Evolutionary conservation across 371 early-diverging fungal genomes (phyloP).

Genomic region (Polyrhizophydium stewartii): DNA sequence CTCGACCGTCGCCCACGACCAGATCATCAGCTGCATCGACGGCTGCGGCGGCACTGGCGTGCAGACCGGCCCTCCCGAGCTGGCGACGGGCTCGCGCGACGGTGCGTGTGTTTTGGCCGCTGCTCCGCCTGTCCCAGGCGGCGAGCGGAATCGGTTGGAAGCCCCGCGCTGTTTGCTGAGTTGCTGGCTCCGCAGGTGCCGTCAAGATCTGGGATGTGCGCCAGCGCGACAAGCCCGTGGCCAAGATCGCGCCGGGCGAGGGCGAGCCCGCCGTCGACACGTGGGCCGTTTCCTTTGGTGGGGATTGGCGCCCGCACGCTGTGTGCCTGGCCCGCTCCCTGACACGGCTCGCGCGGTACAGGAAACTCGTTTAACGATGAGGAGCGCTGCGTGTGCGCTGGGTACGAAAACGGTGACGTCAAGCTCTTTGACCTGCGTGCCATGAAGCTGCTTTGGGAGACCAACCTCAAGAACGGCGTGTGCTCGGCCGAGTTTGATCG

Average conservation of each 20-base stretch:
- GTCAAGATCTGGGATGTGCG: slow-evolving; percentile 82
- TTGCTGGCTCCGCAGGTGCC: slow-evolving; percentile 29
- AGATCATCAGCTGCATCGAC: slow-evolving; percentile 72
- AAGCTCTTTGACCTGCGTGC: slow-evolving; percentile 65
- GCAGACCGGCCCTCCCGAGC: slow-evolving; percentile 57
- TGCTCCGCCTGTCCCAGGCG: too few species aligned
- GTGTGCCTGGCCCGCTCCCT: not conserved
- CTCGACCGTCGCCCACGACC: slow-evolving; percentile 63
- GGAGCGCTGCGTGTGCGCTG: slow-evolving; percentile 57
- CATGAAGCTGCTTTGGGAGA: slow-evolving; percentile 62
- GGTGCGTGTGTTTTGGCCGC: too few species aligned
- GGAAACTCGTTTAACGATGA: slow-evolving; percentile 53
- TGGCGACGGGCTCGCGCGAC: slow-evolving; percentile 73
- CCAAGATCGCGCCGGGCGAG: slow-evolving; percentile 52
- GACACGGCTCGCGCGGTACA: slow-evolving; percentile 1
- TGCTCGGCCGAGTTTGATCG: slow-evolving; percentile 63
- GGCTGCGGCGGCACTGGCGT: slow-evolving; percentile 55
- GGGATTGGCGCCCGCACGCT: not conserved
- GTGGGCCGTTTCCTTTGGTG: slow-evolving; percentile 75
- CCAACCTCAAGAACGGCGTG: slow-evolving; percentile 70
- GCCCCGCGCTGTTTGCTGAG: not conserved
- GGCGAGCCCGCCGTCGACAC: slow-evolving; percentile 52
- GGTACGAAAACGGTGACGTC: slow-evolving; percentile 80
- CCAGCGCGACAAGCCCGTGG: slow-evolving; percentile 61
- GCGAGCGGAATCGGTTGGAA: too few species aligned